Conservation (phyloP, 2,329 filamentous ascomycete species). For the Cytospora chrysosperma region DNA sequence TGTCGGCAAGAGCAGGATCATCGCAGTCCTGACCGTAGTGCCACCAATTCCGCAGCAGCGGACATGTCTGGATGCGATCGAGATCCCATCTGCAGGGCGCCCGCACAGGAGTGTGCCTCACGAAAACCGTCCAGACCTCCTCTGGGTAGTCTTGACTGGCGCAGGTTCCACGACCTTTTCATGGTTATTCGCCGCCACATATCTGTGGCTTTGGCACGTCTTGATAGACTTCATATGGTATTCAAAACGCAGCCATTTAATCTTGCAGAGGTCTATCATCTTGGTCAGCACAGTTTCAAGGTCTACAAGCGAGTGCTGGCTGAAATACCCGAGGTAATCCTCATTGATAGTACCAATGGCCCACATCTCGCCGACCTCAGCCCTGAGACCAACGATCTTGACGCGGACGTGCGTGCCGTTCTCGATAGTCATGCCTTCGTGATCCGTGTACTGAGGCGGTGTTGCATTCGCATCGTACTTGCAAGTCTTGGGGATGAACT, state of each 20-base stretch:
- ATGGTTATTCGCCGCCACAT: neutral
- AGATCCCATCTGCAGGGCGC: neutral
- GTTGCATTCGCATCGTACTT: constrained; percentile 95
- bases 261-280: constrained; percentile 20
- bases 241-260: neutral
- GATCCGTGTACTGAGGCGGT: constrained; percentile 94
- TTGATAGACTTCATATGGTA: neutral
- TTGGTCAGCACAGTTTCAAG: neutral
- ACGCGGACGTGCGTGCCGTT: constrained; percentile 90
- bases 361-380: constrained; percentile 92
- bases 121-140: neutral
- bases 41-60: neutral
- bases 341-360: constrained; percentile 97
- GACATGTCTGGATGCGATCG: neutral
- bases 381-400: constrained; percentile 90
- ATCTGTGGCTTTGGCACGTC: neutral
- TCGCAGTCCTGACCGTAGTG: neutral
- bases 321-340: constrained; percentile 63
- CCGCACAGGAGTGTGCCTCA: too few species aligned
- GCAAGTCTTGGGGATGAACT: constrained; percentile 90
- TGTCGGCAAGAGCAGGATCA: neutral
- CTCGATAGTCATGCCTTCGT: constrained; percentile 90
- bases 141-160: neutral
- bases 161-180: neutral
- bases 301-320: neutral